Base-by-base conservation (phyloP, 345 rosid species). In the Orychophragmus violaceus region DNA sequence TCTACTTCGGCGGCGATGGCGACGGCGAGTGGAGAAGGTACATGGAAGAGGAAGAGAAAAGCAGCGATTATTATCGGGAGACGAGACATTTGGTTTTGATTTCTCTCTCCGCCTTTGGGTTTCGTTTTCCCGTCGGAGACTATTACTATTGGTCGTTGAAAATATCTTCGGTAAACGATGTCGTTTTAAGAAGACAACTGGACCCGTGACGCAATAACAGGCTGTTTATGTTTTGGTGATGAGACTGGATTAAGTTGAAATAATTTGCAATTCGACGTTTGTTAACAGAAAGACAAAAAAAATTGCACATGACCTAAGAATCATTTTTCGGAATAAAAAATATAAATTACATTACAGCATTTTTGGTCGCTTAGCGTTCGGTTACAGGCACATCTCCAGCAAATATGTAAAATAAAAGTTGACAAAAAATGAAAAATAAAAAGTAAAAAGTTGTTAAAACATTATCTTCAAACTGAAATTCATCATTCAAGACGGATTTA, bases 11-110 rank as follows among this genome's bases (percentile, higher is more conserved):
- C 19, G 66, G 46, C 19, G 66, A 21, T 21, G 46, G 62, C 1
- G 77, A 52, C 6, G 81, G 49, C n/a, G 79, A 24, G 63, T 48
- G 79, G 72, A 41, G 68, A 46, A 5, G 70, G 17, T 6, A 67
- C 32, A 23, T 2, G 22, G 71, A 71, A 28, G 68, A 80, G 33
- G 70, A 75, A 30, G 69, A 82, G 42, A 11, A 29, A 13, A 9
- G 55, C 60, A 60, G 70, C 51, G 24, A 77, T 23, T 33, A 70
- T 0, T 35, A 45, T 54, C 7, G 12, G 28, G 29, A 62, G 29
- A 19, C n/a, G 22, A 62, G 74, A 28, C 78, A 74, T 68, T 16
- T 32, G 19, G 28, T 60, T n/a, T 62, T 60, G 25, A 13, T 33
- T 19, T 56, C 64, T 32, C 27, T n/a, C 10, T 0, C 14, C 53